Evolutionary conservation across 495 filamentous ascomycete genomes (phyloP).

Genomic region (Penicillium riverlandense): DNA sequence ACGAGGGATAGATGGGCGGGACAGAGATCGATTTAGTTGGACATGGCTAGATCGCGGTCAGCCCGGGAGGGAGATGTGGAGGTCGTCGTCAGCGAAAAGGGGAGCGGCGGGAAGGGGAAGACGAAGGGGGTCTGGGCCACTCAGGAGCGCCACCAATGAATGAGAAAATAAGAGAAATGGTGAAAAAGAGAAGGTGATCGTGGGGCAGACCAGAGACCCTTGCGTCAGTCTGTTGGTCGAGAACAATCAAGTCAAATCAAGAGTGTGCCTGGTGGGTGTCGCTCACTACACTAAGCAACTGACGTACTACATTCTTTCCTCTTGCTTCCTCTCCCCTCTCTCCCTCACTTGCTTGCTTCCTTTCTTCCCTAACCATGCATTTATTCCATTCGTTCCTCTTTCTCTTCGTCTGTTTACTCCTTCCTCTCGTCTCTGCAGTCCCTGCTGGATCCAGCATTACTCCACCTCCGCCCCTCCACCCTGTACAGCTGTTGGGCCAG

Average conservation of each 20-base stretch:
- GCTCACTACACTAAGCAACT: too few relatives aligned
- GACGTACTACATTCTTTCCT: neutral
- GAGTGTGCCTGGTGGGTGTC: too few relatives aligned
- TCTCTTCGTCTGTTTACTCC: slow-evolving; percentile 18
- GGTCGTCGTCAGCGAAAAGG: slow-evolving; percentile 22
- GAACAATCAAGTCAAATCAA: too few relatives aligned
- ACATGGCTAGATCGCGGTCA: slow-evolving; percentile 18
- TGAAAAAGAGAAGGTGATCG: neutral
- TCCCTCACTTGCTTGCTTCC: slow-evolving; percentile 2
- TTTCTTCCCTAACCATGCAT: slow-evolving; percentile 6
- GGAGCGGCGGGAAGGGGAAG: slow-evolving; percentile 16
- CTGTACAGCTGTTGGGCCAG: slow-evolving; percentile 23
- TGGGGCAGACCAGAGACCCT: neutral
- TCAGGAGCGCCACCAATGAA: too few relatives aligned
- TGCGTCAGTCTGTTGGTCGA: too few relatives aligned
- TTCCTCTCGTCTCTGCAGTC: slow-evolving; percentile 23
- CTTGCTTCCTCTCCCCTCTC: neutral
- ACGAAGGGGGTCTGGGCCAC: too few relatives aligned
- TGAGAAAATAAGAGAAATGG: neutral
- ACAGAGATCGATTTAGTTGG: neutral
- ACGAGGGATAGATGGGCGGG: neutral
- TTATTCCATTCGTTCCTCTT: slow-evolving; percentile 8
- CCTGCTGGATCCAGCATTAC: slow-evolving; percentile 40
- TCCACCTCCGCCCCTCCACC: slow-evolving; percentile 29
- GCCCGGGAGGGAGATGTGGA: slow-evolving; percentile 19